Base-by-base conservation (phyloP, 1,284 basidiomycete species). In the Chondrostereum purpureum region DNA sequence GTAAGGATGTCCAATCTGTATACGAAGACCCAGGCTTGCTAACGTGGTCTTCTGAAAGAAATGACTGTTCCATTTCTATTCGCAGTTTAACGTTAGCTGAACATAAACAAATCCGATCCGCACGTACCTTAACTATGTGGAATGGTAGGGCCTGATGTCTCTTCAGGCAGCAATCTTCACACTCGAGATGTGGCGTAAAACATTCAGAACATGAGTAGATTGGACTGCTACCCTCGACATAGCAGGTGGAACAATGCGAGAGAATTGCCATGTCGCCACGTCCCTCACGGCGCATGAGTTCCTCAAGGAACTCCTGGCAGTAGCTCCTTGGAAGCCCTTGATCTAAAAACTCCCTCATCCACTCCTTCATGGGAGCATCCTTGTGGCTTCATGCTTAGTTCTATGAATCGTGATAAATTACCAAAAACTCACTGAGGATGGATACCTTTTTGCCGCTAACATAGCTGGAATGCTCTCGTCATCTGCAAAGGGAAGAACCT, bases 51-150 rank as follows among this genome's bases (percentile, higher is more conserved):
- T 33, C 22, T 44, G 17, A 24, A 50, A 50, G 35, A 47, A 50
- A 11, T 13, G 12, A 35, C 45, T 46, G 22, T 14, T 48, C 50
- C 50, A 52, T 24, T 36, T 16, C 50, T 51, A n/a, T n/a, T n/a
- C n/a, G n/a, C n/a, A n/a, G n/a, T n/a, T n/a, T n/a, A n/a, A n/a
- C n/a, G n/a, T n/a, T n/a, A n/a, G n/a, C n/a, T n/a, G n/a, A n/a
- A n/a, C n/a, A n/a, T n/a, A n/a, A n/a, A n/a, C n/a, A n/a, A n/a
- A n/a, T n/a, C n/a, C n/a, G n/a, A n/a, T n/a, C n/a, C n/a, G n/a
- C n/a, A n/a, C n/a, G n/a, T n/a, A n/a, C n/a, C n/a, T n/a, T n/a
- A n/a, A n/a, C n/a, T n/a, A n/a, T n/a, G n/a, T 33, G 27, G 10
- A 33, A 33, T 33, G 27, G 27, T 33, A 33, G n/a, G 10, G 10